Percentiles rank a stretch among this genome's conserved stretches.
Conservation (phyloP, 2,329 filamentous ascomycete species). For the Aspergillus awamori region DNA sequence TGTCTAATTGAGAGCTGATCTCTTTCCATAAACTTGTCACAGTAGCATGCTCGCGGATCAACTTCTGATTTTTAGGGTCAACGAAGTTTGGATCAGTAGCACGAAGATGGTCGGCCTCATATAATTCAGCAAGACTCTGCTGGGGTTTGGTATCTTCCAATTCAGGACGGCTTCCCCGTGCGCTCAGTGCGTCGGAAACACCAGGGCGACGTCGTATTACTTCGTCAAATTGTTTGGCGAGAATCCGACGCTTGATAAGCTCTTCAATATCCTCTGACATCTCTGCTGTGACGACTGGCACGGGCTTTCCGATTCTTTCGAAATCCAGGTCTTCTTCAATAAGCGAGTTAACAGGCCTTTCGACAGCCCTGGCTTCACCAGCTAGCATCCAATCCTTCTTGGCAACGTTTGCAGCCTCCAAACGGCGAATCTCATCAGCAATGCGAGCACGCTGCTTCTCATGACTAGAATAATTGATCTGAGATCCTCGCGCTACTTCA, state of each 20-base stretch:
- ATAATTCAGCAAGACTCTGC: conserved; percentile 86
- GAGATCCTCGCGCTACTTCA: conserved; percentile 56
- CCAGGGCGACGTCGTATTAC: conserved; percentile 80
- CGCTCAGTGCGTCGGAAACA: conserved; percentile 63
- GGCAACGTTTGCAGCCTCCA: conserved; percentile 85
- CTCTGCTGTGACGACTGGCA: conserved; percentile 90
- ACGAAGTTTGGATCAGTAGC: conserved; percentile 77
- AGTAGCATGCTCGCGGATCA: conserved; percentile 79
- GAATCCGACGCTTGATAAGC: conserved; percentile 89
- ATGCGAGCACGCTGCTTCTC: conserved; percentile 85
- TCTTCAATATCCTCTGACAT: conserved; percentile 89
- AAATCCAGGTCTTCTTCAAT: conserved; percentile 95
- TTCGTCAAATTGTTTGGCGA: conserved; percentile 90
- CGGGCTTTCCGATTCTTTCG: conserved; percentile 90
- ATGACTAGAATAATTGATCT: conserved; percentile 66
- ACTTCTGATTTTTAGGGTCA: conserved; percentile 79
- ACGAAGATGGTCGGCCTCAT: conserved; percentile 88
- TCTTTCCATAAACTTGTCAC: conserved; percentile 82
- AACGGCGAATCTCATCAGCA: conserved; percentile 83
- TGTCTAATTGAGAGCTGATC: conserved; percentile 77
- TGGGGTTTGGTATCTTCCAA: conserved; percentile 86
- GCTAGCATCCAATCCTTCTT: conserved; percentile 89
- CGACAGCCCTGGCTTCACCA: conserved; percentile 80
- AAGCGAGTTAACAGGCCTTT: conserved; percentile 86
- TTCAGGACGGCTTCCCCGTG: conserved; percentile 73